phyloP scores from a whole-genome alignment of 208 protist genomes.

The Lotmaria passim region DNA sequence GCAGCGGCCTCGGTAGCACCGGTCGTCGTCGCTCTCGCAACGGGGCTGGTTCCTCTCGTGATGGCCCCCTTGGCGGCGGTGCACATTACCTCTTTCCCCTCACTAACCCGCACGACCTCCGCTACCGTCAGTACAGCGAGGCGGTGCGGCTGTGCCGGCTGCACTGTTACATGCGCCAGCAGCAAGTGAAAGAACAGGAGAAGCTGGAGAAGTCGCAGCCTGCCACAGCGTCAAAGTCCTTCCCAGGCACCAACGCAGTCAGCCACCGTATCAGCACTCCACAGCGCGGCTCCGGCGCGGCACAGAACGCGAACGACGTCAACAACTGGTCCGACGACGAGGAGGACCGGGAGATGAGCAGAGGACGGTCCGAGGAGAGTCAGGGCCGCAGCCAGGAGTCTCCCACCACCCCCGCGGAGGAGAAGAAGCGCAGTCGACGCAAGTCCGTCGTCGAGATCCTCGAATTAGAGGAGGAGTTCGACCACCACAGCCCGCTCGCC shows the following conservation, averaged over 20 bases:
- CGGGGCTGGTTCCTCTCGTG: neutral
- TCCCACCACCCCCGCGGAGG: neutral
- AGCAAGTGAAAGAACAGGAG: constrained; percentile 6
- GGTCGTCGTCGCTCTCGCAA: neutral
- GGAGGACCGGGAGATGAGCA: constrained; percentile 3
- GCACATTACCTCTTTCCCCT: constrained; percentile 39
- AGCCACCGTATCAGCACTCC: no score
- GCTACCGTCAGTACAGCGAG: constrained; percentile 40
- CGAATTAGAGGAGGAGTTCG: constrained; percentile 25
- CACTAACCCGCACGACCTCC: constrained; percentile 65
- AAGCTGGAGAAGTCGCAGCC: constrained; percentile 18
- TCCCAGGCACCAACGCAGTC: neutral
- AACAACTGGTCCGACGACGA: constrained; percentile 20
- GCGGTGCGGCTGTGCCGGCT: constrained; percentile 26
- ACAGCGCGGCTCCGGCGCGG: no score
- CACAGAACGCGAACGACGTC: neutral
- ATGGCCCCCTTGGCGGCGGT: neutral
- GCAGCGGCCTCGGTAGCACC: neutral
- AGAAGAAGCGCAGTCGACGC: neutral
- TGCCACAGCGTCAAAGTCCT: neutral
- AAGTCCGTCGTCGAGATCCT: constrained; percentile 25
- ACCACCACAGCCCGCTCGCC: constrained; percentile 8
- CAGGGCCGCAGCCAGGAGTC: constrained; percentile 5
- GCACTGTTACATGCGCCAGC: constrained; percentile 16
- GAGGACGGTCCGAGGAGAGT: neutral